Evolutionary conservation across 306 rosid species (phyloP), one percentile per base, ranked within the genome.

Genomic region (Luffa acutangula): DNA sequence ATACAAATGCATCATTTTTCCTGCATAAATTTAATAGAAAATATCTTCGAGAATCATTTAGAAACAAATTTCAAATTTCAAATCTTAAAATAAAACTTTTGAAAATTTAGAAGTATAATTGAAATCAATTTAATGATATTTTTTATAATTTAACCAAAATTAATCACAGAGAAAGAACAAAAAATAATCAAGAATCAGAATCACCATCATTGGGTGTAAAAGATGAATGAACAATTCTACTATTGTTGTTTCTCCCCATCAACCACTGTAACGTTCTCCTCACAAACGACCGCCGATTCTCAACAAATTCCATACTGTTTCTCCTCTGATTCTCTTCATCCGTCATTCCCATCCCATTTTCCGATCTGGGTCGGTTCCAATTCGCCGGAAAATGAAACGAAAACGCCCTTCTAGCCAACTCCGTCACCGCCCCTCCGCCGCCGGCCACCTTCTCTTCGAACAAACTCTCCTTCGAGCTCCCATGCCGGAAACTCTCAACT

Each of bases 221-320:
- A 67, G 89, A 86, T 14, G 96, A 75, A 75, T 95, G 92, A 83
- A 95, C 97, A 86, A 96, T 96, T 89, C 91, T 93, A 79, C 87
- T 92, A 85, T 5, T 66, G 15, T 6, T 66, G 74, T 91, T 97
- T 86, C 82, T 91, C 74, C 98, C 98, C 34, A 87, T 85, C 14
- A 96, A 91, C 99, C 98, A 91, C 82, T 91, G 90, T 79, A 96
- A 85, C 76, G 99, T 90, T 78, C 86, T 91, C 58, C 97, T 90
- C 9, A 97, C 96, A 80, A 96, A 96, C 48, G 99, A 96, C 39
- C n/a, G 48, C 34, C 96, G 87, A 71, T 89, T 96, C 54, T 89
- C 82, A 77, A 89, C 91, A 66, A 89, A 90, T 83, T 96, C 99
- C 87, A 84, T 77, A 78, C 97, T 96, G 57, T 91, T 85, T 42